Percentiles rank a stretch among this genome's conserved stretches.
These are phyloP conservation scores for Russula sp. DNA, from an alignment of 768 basidiomycete genomes.

Conservation along the genomic window DNA sequence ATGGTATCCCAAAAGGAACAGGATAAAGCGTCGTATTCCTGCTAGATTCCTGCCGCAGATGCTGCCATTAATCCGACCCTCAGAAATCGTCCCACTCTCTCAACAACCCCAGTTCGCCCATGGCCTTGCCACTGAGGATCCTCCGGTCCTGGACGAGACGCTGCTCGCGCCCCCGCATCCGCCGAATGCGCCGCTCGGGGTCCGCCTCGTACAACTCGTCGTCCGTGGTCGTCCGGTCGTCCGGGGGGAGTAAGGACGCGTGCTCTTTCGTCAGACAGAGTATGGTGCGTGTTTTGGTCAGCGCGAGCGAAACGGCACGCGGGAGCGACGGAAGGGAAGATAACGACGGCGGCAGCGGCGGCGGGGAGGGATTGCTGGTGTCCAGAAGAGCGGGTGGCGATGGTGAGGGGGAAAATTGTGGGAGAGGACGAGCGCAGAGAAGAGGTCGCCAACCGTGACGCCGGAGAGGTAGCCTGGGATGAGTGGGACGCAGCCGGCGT, in stretches of 20 bases:
- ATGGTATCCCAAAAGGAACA: no score
- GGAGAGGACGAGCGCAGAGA: slow-evolving; percentile 84
- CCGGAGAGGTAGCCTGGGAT: slow-evolving; percentile 95
- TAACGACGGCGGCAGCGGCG: neutral
- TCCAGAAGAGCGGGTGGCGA: slow-evolving; percentile 67
- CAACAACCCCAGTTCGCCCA: slow-evolving; percentile 6
- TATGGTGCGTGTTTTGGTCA: slow-evolving; percentile 72
- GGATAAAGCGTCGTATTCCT: no score
- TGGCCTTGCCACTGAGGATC: neutral
- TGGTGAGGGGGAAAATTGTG: slow-evolving; percentile 92
- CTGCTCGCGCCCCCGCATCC: slow-evolving; percentile 85
- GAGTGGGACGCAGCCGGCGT: slow-evolving; percentile 67
- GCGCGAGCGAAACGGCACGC: slow-evolving; percentile 57
- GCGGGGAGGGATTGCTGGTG: slow-evolving; percentile 20
- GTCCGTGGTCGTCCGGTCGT: slow-evolving; percentile 59
- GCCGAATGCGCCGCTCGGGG: slow-evolving; percentile 57
- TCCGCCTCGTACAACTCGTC: slow-evolving; percentile 67
- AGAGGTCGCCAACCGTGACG: slow-evolving; percentile 89
- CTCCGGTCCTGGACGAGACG: slow-evolving; percentile 74
- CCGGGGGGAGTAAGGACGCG: slow-evolving; percentile 51
- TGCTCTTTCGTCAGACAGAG: slow-evolving; percentile 53
- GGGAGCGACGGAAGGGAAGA: slow-evolving; percentile 38
- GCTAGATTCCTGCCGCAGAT: no score
- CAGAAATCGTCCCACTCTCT: slow-evolving; percentile 13
- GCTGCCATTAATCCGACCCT: neutral